Percentiles rank a stretch among this genome's conserved stretches.
phyloP scores from a whole-genome alignment of 805 yeast species.

The Yarrowia deformans region DNA sequence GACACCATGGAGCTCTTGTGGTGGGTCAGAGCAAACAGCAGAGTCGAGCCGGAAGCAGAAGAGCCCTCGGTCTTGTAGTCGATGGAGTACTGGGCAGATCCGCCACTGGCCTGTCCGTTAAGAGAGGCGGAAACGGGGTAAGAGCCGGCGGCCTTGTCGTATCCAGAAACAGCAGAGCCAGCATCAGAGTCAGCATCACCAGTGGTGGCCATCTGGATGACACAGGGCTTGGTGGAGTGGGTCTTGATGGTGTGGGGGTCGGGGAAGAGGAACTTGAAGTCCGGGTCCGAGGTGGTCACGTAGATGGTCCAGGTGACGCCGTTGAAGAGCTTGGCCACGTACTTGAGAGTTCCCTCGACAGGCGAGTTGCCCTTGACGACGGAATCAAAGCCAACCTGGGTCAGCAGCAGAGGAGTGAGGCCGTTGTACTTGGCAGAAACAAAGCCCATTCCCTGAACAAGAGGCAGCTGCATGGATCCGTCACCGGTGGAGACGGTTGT shows the following conservation, averaged over 20 bases:
- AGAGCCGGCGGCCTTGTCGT: constrained; percentile 74
- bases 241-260: constrained; percentile 51
- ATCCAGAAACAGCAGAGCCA: constrained; percentile 52
- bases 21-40: constrained; percentile 75
- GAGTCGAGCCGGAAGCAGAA: constrained; percentile 54
- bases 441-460: constrained; percentile 85
- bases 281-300: constrained; percentile 50
- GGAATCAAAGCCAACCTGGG: constrained; percentile 57
- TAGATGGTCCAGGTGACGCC: constrained; percentile 61
- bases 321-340: constrained; percentile 53
- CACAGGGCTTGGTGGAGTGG: constrained; percentile 52
- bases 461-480: constrained; percentile 60
- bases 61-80: constrained; percentile 59
- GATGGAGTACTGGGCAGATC: constrained; percentile 59
- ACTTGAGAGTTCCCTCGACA: constrained; percentile 51
- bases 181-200: constrained; percentile 48
- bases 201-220: constrained; percentile 62
- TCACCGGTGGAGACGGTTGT: constrained; percentile 50
- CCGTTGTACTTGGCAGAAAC: constrained; percentile 66
- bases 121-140: constrained; percentile 62
- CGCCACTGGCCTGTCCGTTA: constrained; percentile 57
- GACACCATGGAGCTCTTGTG: constrained; percentile 52
- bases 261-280: constrained; percentile 49
- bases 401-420: constrained; percentile 56
- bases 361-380: constrained; percentile 52